phyloP scores from a whole-genome alignment of 805 yeast species.

The Yarrowia sp. region DNA sequence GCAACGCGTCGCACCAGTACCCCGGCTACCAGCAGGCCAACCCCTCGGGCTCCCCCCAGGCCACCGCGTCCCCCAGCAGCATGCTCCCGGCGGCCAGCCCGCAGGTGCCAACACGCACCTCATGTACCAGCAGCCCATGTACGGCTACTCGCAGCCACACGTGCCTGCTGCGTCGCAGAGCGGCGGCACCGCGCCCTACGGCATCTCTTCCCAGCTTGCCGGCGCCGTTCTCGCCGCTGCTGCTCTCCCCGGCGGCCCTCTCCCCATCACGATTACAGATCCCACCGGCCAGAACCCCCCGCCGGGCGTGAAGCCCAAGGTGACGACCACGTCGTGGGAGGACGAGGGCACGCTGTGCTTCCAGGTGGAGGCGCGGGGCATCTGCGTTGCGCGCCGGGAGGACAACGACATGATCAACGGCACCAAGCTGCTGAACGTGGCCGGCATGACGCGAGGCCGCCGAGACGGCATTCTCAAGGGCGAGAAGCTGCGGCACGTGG shows the following conservation, averaged over 20 bases:
- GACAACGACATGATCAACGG: slow-evolving; percentile 86
- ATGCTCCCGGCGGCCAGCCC: slow-evolving; percentile 25
- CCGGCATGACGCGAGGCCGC: slow-evolving; percentile 84
- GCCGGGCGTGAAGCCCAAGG: slow-evolving; percentile 50
- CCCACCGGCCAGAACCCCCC: slow-evolving; percentile 44
- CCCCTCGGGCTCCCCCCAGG: slow-evolving; percentile 21
- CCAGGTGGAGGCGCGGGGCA: slow-evolving; percentile 80
- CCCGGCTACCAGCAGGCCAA: slow-evolving; percentile 22
- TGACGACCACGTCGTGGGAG: slow-evolving; percentile 88
- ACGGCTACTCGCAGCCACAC: slow-evolving; percentile 24
- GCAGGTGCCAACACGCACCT: slow-evolving; percentile 7
- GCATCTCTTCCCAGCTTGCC: slow-evolving; percentile 21
- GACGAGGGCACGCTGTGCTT: slow-evolving; percentile 82
- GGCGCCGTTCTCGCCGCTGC: slow-evolving; percentile 26
- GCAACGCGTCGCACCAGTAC: slow-evolving; percentile 26
- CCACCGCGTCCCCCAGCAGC: slow-evolving; percentile 22
- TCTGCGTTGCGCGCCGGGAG: slow-evolving; percentile 77
- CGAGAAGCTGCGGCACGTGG: slow-evolving; percentile 74
- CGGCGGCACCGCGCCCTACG: slow-evolving; percentile 22
- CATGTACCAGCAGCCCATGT: slow-evolving; percentile 27
- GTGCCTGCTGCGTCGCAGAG: slow-evolving; percentile 22
- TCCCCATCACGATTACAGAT: slow-evolving; percentile 37
- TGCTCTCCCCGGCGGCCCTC: slow-evolving; percentile 41
- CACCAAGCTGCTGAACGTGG: slow-evolving; percentile 76
- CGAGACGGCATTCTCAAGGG: slow-evolving; percentile 80